A percentile compares a stretch with the other conserved stretches of the same genome.
Evolutionary conservation across 805 yeast genomes (phyloP).

Genomic region (Starmera amethionina): DNA sequence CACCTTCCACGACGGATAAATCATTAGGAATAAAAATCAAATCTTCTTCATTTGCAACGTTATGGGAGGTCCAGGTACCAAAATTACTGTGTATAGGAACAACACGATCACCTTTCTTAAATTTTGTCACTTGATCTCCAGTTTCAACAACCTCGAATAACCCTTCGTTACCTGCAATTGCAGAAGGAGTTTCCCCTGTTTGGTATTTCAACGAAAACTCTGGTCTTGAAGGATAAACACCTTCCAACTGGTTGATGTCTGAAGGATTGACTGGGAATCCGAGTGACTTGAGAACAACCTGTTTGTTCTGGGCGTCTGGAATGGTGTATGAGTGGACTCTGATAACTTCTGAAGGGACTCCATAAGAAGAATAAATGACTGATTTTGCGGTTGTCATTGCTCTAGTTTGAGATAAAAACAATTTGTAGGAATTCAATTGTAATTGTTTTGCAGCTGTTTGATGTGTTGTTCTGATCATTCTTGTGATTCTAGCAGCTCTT

Average conservation of each 20-base stretch:
- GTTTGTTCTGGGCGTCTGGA: conserved; percentile 32
- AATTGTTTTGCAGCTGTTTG: no score
- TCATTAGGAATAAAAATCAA: conserved; percentile 46
- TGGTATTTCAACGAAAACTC: conserved; percentile 40
- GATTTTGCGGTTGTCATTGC: conserved; percentile 42
- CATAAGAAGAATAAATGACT: conserved; percentile 57
- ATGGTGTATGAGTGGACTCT: conserved; percentile 42
- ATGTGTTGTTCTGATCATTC: no score
- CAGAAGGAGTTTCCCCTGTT: conserved; percentile 48
- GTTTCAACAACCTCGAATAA: conserved; percentile 72
- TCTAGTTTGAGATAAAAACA: conserved; percentile 2
- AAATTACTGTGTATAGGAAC: conserved; percentile 68
- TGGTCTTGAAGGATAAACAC: conserved; percentile 78
- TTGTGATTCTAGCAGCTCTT: no score
- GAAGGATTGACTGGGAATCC: conserved; percentile 90
- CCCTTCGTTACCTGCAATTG: conserved; percentile 93
- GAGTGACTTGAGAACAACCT: conserved; percentile 55
- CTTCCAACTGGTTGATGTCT: conserved; percentile 76
- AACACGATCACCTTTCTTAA: conserved; percentile 76
- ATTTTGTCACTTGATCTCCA: conserved; percentile 40
- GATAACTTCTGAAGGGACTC: conserved; percentile 51
- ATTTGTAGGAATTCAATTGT: no score
- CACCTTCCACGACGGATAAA: conserved; percentile 53
- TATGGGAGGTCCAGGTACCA: conserved; percentile 92
- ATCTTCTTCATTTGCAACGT: conserved; percentile 40